Evolutionary conservation across 441 rosid genomes (phyloP).

Genomic region (Aquilaria agallochum): DNA sequence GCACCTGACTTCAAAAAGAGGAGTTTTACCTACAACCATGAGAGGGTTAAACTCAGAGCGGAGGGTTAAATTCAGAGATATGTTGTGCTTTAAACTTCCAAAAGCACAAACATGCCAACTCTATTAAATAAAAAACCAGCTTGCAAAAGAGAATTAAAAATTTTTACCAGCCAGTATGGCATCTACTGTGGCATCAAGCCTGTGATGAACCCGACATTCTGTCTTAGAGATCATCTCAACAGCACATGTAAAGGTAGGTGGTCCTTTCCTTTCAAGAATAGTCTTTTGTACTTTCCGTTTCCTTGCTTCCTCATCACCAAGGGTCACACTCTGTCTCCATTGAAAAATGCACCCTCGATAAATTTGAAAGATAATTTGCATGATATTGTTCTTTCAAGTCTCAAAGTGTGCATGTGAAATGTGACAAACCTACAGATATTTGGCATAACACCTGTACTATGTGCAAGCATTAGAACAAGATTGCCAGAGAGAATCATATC

Average conservation of each 20-base stretch:
- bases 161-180: slow-evolving; percentile 74
- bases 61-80: background rate
- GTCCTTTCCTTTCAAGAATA: slow-evolving; percentile 92
- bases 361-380: too few species aligned
- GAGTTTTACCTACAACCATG: slow-evolving; percentile 56
- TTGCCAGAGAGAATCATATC: too few species aligned
- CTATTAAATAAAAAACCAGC: background rate
- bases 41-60: slow-evolving; percentile 3
- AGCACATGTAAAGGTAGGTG: slow-evolving; percentile 84
- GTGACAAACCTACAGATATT: too few species aligned
- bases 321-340: slow-evolving; percentile 78
- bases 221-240: slow-evolving; percentile 85
- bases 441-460: too few species aligned
- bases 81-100: background rate
- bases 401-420: too few species aligned
- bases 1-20: slow-evolving; percentile 74
- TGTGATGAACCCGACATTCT: slow-evolving; percentile 79
- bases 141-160: slow-evolving; percentile 1
- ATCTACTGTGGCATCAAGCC: slow-evolving; percentile 86
- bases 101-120: background rate
- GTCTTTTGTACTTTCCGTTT: slow-evolving; percentile 95
- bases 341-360: background rate
- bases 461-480: too few species aligned
- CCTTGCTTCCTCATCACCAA: slow-evolving; percentile 92
- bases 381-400: too few species aligned